A percentile compares a stretch with the other conserved stretches of the same genome.
Conservation (phyloP, 768 basidiomycete species). For the Pholiota conissans region DNA sequence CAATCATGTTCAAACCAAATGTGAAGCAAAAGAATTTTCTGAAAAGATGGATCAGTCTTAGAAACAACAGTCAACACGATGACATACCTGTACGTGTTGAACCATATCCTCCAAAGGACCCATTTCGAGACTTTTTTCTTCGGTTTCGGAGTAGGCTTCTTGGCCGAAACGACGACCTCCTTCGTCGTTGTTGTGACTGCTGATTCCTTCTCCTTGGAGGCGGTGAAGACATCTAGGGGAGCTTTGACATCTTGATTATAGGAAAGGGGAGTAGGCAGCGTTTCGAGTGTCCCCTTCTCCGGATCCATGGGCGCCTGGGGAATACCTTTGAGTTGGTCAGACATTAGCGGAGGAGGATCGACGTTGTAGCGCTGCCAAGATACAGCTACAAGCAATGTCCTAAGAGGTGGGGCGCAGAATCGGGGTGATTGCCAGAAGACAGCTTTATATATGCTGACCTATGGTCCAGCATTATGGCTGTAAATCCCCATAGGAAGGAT, state of each 20-base stretch:
- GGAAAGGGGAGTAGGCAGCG: slow-evolving; percentile 31
- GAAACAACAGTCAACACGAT: not conserved
- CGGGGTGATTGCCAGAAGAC: slow-evolving; percentile 13
- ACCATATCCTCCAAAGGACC: slow-evolving; percentile 64
- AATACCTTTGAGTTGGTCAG: slow-evolving; percentile 37
- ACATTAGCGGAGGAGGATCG: slow-evolving; percentile 36
- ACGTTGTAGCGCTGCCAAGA: slow-evolving; percentile 16
- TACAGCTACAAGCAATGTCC: slow-evolving; percentile 10
- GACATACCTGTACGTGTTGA: slow-evolving; percentile 65
- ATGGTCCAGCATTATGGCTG: slow-evolving; percentile 12
- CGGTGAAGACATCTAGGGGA: slow-evolving; percentile 24
- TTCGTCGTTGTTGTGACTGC: slow-evolving; percentile 34
- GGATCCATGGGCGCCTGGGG: slow-evolving; percentile 48
- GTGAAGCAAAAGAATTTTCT: slow-evolving; percentile 72
- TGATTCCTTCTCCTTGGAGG: slow-evolving; percentile 43
- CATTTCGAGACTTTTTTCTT: slow-evolving; percentile 62
- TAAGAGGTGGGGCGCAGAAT: slow-evolving; percentile 24
- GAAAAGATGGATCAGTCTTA: not conserved
- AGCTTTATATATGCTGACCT: slow-evolving; percentile 29
- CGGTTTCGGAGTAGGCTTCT: slow-evolving; percentile 40
- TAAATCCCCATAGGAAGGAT: slow-evolving; percentile 22
- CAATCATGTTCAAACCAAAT: slow-evolving; percentile 62
- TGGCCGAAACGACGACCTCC: slow-evolving; percentile 29
- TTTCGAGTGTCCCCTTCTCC: slow-evolving; percentile 58
- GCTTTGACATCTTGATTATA: slow-evolving; percentile 39